phyloP scores from a whole-genome alignment of 257 asterid species.

The Jacaranda copaia region DNA sequence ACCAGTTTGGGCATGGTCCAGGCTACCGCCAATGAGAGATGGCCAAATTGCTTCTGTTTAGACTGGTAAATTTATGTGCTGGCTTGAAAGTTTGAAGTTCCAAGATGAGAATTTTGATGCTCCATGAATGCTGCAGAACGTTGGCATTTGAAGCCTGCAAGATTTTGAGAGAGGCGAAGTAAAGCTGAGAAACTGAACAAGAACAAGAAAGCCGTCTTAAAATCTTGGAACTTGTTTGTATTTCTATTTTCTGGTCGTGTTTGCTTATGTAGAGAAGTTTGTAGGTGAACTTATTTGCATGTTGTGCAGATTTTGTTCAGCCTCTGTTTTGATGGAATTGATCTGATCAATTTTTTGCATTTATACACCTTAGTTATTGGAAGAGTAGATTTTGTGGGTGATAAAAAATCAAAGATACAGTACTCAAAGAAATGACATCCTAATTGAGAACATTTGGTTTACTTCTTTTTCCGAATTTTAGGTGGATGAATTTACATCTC shows the following conservation, averaged over 20 bases:
- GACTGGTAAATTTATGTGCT: constrained; percentile 15
- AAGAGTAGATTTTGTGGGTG: not conserved
- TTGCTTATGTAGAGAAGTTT: constrained; percentile 15
- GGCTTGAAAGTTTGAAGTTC: constrained; percentile 18
- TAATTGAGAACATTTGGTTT: not conserved
- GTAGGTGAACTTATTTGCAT: constrained; percentile 17
- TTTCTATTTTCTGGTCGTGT: constrained; percentile 16
- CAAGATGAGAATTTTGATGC: constrained; percentile 27
- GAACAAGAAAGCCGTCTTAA: constrained; percentile 3
- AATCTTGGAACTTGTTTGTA: constrained; percentile 10
- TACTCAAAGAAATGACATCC: not conserved
- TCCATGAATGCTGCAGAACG: constrained; percentile 2
- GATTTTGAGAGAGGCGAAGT: constrained; percentile 19
- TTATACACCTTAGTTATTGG: not conserved
- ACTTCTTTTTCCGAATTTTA: constrained; percentile 36
- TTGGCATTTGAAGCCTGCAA: constrained; percentile 19
- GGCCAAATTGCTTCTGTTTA: constrained; percentile 22
- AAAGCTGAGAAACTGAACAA: not conserved
- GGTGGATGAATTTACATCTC: constrained; percentile 75
- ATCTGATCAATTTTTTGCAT: not conserved
- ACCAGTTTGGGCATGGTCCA: constrained; percentile 68
- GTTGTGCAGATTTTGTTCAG: constrained; percentile 35
- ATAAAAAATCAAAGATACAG: not conserved
- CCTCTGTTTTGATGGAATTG: constrained; percentile 21
- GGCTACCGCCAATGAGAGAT: constrained; percentile 60